Evolutionary conservation across 768 basidiomycete genomes (phyloP), one percentile per base, ranked within the genome.

Genomic region (Mycena pura): DNA sequence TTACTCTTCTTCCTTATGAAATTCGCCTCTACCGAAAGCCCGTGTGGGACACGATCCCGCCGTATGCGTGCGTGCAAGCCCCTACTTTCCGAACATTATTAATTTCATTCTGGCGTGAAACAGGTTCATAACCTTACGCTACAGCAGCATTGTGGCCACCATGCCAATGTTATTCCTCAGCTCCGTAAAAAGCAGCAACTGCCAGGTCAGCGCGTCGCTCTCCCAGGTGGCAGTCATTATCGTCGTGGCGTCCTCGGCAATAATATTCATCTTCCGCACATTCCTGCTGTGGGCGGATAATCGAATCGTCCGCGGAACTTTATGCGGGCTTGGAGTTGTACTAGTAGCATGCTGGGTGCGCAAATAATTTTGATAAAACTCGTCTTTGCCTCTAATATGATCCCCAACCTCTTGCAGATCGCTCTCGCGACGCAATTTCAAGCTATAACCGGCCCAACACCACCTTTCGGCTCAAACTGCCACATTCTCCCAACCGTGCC

Each of bases 61-160:
- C 62, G 5, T 63, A 64, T 39, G 57, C 45, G 63, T 64, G 13
- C 45, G 19, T 14, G 3, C 14, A 22, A 2, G n/a, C 17, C 22
- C 14, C 15, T 29, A n/a, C 24, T n/a, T n/a, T n/a, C 39, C 6
- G 10, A 5, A 36, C 6, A 6, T 46, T 11, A 32, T n/a, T 29
- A 8, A 22, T 6, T 13, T 2, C 0, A 2, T 1, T 17, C 2
- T 17, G n/a, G n/a, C n/a, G n/a, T n/a, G n/a, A n/a, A n/a, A n/a
- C 19, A 64, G 63, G 10, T 64, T 54, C 21, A 28, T 64, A 7
- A 27, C 41, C 6, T 32, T 64, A 6, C 63, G 63, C 22, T 64
- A 64, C 17, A 48, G 63, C n/a, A 53, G 52, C 22, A 55, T 64
- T 14, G 52, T 64, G 1, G 63, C 63, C 46, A 64, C 52, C 11